These are phyloP conservation scores for Wickerhamomyces chambardii DNA, from an alignment of 805 yeast species.

Conservation along the genomic window DNA sequence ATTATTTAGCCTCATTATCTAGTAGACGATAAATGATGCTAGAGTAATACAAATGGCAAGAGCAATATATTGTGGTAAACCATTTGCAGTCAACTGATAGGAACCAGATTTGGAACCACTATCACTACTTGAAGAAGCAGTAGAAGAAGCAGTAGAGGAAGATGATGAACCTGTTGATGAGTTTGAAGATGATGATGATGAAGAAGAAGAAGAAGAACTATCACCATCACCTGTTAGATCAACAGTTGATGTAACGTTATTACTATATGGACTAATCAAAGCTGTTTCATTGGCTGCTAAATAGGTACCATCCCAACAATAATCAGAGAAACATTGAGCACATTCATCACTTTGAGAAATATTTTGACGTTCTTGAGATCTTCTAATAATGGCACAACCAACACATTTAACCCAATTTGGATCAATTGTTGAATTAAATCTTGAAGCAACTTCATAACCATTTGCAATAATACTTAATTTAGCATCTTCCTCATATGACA, in stretches of 20 bases:
- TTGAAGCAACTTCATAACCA: conserved; percentile 65
- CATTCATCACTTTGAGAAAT: conserved; percentile 57
- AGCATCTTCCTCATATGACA: conserved; percentile 51
- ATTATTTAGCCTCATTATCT: too few relatives aligned
- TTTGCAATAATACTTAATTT: conserved; percentile 54
- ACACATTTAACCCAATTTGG: conserved; percentile 65
- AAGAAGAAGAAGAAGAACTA: conserved; percentile 1
- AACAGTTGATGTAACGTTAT: neutral
- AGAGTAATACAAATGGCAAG: too few relatives aligned
- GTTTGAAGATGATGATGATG: neutral
- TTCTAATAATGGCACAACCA: conserved; percentile 75
- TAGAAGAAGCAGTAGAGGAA: neutral
- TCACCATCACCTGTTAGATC: neutral
- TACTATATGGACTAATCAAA: neutral
- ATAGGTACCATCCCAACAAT: conserved; percentile 65
- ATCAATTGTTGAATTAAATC: conserved; percentile 60
- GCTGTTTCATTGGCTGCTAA: neutral
- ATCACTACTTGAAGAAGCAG: neutral
- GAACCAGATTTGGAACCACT: too few relatives aligned
- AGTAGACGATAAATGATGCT: too few relatives aligned
- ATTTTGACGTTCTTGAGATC: conserved; percentile 64
- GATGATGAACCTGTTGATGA: neutral
- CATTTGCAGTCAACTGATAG: too few relatives aligned
- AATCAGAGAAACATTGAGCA: conserved; percentile 54
- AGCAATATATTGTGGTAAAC: too few relatives aligned